Evolutionary conservation across 2,329 filamentous ascomycete genomes (phyloP).

Genomic region (Kalaharituber pfeilii): DNA sequence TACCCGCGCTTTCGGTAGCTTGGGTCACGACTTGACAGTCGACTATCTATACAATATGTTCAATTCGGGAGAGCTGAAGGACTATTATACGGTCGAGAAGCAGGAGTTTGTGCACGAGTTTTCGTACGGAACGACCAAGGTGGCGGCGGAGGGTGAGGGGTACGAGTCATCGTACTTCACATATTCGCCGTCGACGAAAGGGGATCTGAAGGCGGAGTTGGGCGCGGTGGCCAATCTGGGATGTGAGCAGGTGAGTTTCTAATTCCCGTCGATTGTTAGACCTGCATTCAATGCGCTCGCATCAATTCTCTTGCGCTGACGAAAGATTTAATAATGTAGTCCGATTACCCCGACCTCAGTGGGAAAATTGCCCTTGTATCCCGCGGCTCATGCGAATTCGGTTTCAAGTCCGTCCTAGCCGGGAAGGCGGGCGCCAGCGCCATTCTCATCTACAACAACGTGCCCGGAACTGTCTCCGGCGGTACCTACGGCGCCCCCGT

Average conservation of each 20-base stretch:
- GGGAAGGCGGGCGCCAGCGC: constrained; percentile 40
- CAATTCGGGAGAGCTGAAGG: background rate
- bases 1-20: constrained; percentile 32
- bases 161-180: constrained; percentile 25
- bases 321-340: constrained; percentile 6
- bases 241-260: constrained; percentile 29
- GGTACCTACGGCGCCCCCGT: constrained; percentile 38
- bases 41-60: constrained; percentile 26
- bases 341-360: constrained; percentile 38
- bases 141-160: constrained; percentile 1
- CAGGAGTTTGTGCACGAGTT: constrained; percentile 4
- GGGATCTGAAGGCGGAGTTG: constrained; percentile 29
- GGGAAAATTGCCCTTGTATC: constrained; percentile 43
- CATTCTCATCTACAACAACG: constrained; percentile 45
- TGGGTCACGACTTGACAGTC: constrained; percentile 33
- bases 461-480: constrained; percentile 30
- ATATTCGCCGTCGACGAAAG: constrained; percentile 34
- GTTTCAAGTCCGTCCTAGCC: constrained; percentile 39
- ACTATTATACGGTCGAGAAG: constrained; percentile 7
- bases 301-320: background rate
- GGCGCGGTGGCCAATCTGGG: constrained; percentile 37
- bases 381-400: constrained; percentile 43
- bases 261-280: background rate
- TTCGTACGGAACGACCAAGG: background rate
- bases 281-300: background rate